A percentile compares a stretch with the other conserved stretches of the same genome.
Evolutionary conservation across 768 basidiomycete genomes (phyloP).

Genomic region (Vararia minispora): DNA sequence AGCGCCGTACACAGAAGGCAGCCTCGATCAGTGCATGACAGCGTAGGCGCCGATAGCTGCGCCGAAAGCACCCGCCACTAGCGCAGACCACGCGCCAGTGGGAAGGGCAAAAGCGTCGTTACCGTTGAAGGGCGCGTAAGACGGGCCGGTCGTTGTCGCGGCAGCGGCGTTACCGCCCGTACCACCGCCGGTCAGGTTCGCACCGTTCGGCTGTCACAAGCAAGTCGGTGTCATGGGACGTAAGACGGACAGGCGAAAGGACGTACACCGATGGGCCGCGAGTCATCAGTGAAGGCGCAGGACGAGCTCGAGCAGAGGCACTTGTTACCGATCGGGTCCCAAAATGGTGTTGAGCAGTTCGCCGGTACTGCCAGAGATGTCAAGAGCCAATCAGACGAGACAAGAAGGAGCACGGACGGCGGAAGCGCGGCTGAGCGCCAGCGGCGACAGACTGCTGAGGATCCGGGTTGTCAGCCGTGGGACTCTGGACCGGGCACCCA

Average conservation of each 20-base stretch:
- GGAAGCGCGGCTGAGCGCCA: slow-evolving; percentile 36
- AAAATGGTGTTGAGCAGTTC: slow-evolving; percentile 72
- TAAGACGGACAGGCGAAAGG: slow-evolving; percentile 3
- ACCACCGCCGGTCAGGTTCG: slow-evolving; percentile 53
- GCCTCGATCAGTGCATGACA: too few species aligned
- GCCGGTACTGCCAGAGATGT: slow-evolving; percentile 35
- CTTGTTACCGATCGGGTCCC: slow-evolving; percentile 60
- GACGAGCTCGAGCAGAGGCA: slow-evolving; percentile 48
- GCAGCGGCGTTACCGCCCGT: slow-evolving; percentile 39
- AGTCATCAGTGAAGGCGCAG: slow-evolving; percentile 55
- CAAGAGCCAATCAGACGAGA: not conserved
- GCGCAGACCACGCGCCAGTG: slow-evolving; percentile 4
- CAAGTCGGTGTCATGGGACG: slow-evolving; percentile 3
- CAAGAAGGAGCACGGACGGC: slow-evolving; percentile 32
- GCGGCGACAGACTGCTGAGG: slow-evolving; percentile 43
- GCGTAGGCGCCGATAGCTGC: not conserved
- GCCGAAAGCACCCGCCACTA: slow-evolving; percentile 5
- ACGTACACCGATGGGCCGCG: slow-evolving; percentile 55
- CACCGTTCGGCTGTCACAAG: slow-evolving; percentile 44
- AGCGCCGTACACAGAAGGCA: too few species aligned
- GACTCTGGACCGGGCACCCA: slow-evolving; percentile 50
- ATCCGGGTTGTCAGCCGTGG: slow-evolving; percentile 51
- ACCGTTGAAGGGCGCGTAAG: slow-evolving; percentile 11
- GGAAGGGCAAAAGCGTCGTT: slow-evolving; percentile 7
- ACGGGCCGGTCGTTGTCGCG: too few species aligned